phyloP scores from a whole-genome alignment of 2,329 filamentous ascomycete genomes.

The Penicillium sp. region DNA sequence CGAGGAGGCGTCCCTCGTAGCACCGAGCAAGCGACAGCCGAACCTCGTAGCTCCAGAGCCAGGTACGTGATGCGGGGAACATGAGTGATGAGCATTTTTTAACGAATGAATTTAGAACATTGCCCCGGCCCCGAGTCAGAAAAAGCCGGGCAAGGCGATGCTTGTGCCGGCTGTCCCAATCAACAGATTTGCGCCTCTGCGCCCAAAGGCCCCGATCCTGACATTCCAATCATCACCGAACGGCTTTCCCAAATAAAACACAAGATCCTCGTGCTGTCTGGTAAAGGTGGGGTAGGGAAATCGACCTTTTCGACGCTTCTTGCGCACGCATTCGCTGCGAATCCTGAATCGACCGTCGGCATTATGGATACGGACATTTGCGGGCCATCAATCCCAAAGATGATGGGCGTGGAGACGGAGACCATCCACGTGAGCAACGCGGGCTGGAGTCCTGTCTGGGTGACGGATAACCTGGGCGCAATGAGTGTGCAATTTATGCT shows the following conservation, averaged over 20 bases:
- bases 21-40: constrained; percentile 71
- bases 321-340: constrained; percentile 79
- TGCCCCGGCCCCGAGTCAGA: constrained; percentile 70
- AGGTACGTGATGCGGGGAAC: constrained; percentile 38
- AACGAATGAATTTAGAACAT: constrained; percentile 56
- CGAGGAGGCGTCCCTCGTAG: constrained; percentile 61
- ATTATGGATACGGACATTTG: constrained; percentile 99
- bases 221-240: constrained; percentile 79
- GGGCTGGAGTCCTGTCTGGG: constrained; percentile 95
- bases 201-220: constrained; percentile 91
- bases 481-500: constrained; percentile 99
- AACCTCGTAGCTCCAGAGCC: constrained; percentile 89
- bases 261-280: constrained; percentile 87
- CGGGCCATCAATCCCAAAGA: constrained; percentile 92
- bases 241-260: constrained; percentile 77
- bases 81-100: not conserved
- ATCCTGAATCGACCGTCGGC: constrained; percentile 72
- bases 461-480: constrained; percentile 84
- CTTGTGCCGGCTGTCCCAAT: constrained; percentile 92
- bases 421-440: constrained; percentile 84
- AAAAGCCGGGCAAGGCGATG: constrained; percentile 60
- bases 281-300: constrained; percentile 96
- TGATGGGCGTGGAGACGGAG: constrained; percentile 95
- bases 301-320: constrained; percentile 87
- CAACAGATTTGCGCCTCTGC: constrained; percentile 90